Conservation (phyloP, 2,329 filamentous ascomycete species). For the Rhynchosporium secalis region DNA sequence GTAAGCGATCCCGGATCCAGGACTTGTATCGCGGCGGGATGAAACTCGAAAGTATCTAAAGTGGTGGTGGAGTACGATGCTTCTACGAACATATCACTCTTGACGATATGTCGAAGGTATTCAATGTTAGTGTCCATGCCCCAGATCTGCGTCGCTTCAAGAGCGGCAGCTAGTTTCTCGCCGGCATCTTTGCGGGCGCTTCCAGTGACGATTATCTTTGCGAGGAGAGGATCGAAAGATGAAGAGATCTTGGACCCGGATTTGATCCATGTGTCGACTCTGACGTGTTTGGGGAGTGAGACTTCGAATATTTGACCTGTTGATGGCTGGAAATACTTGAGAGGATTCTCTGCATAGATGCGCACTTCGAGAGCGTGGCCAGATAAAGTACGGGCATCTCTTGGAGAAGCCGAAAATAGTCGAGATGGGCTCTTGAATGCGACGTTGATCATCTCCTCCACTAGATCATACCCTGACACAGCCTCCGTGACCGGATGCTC, state of each 20-base stretch:
- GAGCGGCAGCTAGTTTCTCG: neutral
- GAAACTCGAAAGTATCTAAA: slow-evolving; percentile 11
- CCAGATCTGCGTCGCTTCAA: slow-evolving; percentile 3
- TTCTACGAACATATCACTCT: slow-evolving; percentile 1
- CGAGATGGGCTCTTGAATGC: slow-evolving; percentile 2
- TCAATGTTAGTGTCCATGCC: slow-evolving; percentile 12
- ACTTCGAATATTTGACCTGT: slow-evolving; percentile 1
- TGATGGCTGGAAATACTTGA: slow-evolving; percentile 13
- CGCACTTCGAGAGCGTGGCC: slow-evolving; percentile 16
- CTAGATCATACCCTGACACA: slow-evolving; percentile 9
- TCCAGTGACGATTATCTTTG: slow-evolving; percentile 12
- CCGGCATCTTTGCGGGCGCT: slow-evolving; percentile 7
- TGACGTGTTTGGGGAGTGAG: neutral
- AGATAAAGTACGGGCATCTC: neutral
- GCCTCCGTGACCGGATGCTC: slow-evolving; percentile 16
- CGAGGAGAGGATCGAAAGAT: slow-evolving; percentile 14
- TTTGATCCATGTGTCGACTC: slow-evolving; percentile 12
- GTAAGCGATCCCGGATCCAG: slow-evolving; percentile 13
- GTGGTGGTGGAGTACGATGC: slow-evolving; percentile 10
- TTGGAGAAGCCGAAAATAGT: slow-evolving; percentile 2
- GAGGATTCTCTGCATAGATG: slow-evolving; percentile 15
- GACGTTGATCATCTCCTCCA: slow-evolving; percentile 16
- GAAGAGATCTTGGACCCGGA: slow-evolving; percentile 2
- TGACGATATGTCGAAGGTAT: slow-evolving; percentile 12
- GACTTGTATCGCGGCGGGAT: slow-evolving; percentile 12